phyloP scores from a whole-genome alignment of 768 basidiomycete species.

The Boletus reticulatus region DNA sequence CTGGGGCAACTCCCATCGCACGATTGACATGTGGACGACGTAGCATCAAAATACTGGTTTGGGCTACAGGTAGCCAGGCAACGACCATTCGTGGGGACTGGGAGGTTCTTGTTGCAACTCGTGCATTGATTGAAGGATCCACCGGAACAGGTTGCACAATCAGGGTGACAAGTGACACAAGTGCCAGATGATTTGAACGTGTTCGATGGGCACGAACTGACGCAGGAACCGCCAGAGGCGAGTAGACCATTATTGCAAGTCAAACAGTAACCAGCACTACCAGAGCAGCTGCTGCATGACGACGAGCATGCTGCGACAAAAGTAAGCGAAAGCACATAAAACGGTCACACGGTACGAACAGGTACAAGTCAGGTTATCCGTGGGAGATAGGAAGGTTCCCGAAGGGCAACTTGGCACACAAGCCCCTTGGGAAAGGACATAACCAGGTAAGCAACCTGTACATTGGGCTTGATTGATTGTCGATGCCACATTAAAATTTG shows the following conservation, averaged over 20 bases:
- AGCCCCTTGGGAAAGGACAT: slow-evolving; percentile 63
- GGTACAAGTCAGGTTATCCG: slow-evolving; percentile 72
- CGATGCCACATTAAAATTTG: slow-evolving; percentile 68
- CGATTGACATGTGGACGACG: slow-evolving; percentile 59
- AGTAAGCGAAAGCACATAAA: slow-evolving; percentile 6
- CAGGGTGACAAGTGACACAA: slow-evolving; percentile 80
- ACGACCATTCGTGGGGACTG: slow-evolving; percentile 71
- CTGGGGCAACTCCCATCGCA: slow-evolving; percentile 80
- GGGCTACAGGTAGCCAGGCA: slow-evolving; percentile 78
- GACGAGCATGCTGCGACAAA: slow-evolving; percentile 58
- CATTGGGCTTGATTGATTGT: slow-evolving; percentile 66
- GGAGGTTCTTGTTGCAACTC: slow-evolving; percentile 62
- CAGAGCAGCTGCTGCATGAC: slow-evolving; percentile 69
- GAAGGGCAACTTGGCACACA: slow-evolving; percentile 72
- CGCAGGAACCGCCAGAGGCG: slow-evolving; percentile 72
- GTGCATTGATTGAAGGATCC: slow-evolving; percentile 75
- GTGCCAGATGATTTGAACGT: slow-evolving; percentile 63
- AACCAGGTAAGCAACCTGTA: slow-evolving; percentile 76
- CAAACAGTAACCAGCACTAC: slow-evolving; percentile 67
- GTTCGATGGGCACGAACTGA: slow-evolving; percentile 69
- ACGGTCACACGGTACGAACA: slow-evolving; percentile 42
- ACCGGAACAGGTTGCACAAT: slow-evolving; percentile 84
- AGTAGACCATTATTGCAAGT: slow-evolving; percentile 67
- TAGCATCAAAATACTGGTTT: slow-evolving; percentile 68
- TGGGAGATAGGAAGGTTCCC: slow-evolving; percentile 68